These are phyloP conservation scores for Hirsutella rhossiliensis DNA, from an alignment of 2,329 filamentous ascomycete species.

Conservation along the genomic window DNA sequence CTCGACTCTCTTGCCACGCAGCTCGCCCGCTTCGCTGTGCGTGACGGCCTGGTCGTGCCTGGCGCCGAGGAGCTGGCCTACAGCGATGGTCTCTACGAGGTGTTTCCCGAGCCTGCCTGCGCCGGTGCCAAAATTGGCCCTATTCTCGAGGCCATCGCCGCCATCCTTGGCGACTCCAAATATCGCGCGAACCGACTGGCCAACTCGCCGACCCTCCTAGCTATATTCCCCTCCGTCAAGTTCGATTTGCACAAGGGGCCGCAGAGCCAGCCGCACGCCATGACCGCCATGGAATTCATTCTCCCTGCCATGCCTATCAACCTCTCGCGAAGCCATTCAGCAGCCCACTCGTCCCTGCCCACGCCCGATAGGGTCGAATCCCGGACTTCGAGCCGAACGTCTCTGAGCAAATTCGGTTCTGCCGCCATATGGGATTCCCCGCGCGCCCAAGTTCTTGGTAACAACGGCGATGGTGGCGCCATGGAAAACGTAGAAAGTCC, in stretches of 20 bases:
- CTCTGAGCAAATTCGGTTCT: slow-evolving; percentile 15
- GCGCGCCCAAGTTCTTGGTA: slow-evolving; percentile 13
- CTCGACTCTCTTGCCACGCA: slow-evolving; percentile 67
- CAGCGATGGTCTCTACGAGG: slow-evolving; percentile 40
- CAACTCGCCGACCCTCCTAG: slow-evolving; percentile 55
- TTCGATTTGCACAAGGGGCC: slow-evolving; percentile 35
- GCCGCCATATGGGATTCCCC: slow-evolving; percentile 19
- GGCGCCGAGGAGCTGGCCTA: slow-evolving; percentile 43
- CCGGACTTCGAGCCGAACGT: slow-evolving; percentile 15
- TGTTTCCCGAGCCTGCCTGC: slow-evolving; percentile 50
- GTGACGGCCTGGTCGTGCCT: slow-evolving; percentile 56
- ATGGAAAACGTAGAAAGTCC: slow-evolving; percentile 55
- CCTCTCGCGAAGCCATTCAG: slow-evolving; percentile 16
- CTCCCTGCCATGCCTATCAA: slow-evolving; percentile 42
- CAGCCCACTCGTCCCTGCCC: slow-evolving; percentile 11
- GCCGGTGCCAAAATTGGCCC: slow-evolving; percentile 48
- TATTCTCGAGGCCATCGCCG: slow-evolving; percentile 64
- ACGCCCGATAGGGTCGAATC: slow-evolving; percentile 14
- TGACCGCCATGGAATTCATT: slow-evolving; percentile 52
- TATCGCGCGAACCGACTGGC: slow-evolving; percentile 62
- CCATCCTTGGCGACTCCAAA: slow-evolving; percentile 68
- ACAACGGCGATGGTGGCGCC: slow-evolving; percentile 21
- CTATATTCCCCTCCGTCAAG: slow-evolving; percentile 52
- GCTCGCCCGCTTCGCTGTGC: slow-evolving; percentile 58
- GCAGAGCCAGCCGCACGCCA: slow-evolving; percentile 28